Base-by-base conservation (phyloP, 2,329 filamentous ascomycete species). In the Drechslerella coelobrocha region DNA sequence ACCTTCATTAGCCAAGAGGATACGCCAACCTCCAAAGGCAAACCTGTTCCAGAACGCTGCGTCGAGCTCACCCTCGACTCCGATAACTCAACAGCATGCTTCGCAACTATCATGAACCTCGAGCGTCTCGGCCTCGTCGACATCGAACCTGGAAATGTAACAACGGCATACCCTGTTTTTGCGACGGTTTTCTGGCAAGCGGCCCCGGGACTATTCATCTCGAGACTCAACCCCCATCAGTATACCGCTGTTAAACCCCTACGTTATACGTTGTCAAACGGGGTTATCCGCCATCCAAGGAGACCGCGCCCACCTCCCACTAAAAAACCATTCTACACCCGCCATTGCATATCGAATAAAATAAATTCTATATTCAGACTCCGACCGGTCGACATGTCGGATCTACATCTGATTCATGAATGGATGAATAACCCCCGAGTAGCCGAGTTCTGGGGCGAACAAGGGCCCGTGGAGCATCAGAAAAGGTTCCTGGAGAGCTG, bases 401-500 rank as follows among this genome's bases (percentile, higher is more conserved):
- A 91, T 74, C 76, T 84, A 1, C 86, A 89, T 17, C 83, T 96
- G 4, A 80, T 99, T 12, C 85, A 94, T 77, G 86, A 84, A 76
- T 99, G 94, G 94, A 89, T 97, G 85, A 89, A 91, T 60, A 88
- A 90, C 69, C 87, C 90, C 0, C 89, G 94, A 0, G 91, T 97
- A 0, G 84, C 86, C 14, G 84, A 86, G n/a, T 92, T 91, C 75
- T 99, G 94, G 94, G 90, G 90, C 21, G 84, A 79, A 81, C 83
- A 85, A 79, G 55, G 87, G 79, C 61, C 86, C 79, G 65, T 79
- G 81, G 50, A 78, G 2, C 82, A 83, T 17, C 88, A 89, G 74
- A 83, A 86, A 75, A 80, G 84, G 1, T 95, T 96, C 72, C 81
- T 99, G 2, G 81, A 83, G 19, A 81, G 81, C 1, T 87, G 84